phyloP scores from a whole-genome alignment of 306 rosid genomes.

The Cicer yamashitae region DNA sequence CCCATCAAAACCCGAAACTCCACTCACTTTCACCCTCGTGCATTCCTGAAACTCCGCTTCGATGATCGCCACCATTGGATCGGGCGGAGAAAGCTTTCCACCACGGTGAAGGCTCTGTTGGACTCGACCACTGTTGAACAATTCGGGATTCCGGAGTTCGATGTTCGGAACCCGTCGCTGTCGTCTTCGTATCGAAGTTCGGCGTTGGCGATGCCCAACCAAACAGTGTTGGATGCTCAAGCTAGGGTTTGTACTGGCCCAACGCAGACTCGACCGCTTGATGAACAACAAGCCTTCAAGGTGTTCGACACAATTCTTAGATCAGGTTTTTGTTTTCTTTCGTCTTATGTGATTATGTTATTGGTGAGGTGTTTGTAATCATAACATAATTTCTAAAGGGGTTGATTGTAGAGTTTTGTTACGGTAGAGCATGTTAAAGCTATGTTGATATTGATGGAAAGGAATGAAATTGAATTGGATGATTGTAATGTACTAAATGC shows the following conservation, averaged over 20 bases:
- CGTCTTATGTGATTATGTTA: not conserved
- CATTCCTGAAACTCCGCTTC: constrained; percentile 44
- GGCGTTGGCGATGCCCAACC: constrained; percentile 68
- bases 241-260: constrained; percentile 97
- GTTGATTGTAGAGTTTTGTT: not conserved
- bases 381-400: not conserved
- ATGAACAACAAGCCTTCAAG: constrained; percentile 79
- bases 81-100: constrained; percentile 36
- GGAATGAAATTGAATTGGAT: not conserved
- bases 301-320: constrained; percentile 83
- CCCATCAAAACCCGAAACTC: constrained; percentile 34
- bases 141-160: constrained; percentile 64
- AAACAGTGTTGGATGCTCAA: constrained; percentile 88
- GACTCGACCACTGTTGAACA: constrained; percentile 64
- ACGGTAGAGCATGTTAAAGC: not conserved
- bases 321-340: constrained; percentile 62
- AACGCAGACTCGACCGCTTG: constrained; percentile 80
- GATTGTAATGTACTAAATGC: not conserved
- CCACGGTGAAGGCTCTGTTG: constrained; percentile 49
- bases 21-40: constrained; percentile 41
- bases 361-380: not conserved
- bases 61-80: constrained; percentile 45
- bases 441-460: not conserved
- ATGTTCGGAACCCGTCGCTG: constrained; percentile 66
- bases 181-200: constrained; percentile 78